Evolutionary conservation across 2,329 filamentous ascomycete species (phyloP), one percentile per base, ranked within the genome.

Genomic region (Colletotrichum viniferum): DNA sequence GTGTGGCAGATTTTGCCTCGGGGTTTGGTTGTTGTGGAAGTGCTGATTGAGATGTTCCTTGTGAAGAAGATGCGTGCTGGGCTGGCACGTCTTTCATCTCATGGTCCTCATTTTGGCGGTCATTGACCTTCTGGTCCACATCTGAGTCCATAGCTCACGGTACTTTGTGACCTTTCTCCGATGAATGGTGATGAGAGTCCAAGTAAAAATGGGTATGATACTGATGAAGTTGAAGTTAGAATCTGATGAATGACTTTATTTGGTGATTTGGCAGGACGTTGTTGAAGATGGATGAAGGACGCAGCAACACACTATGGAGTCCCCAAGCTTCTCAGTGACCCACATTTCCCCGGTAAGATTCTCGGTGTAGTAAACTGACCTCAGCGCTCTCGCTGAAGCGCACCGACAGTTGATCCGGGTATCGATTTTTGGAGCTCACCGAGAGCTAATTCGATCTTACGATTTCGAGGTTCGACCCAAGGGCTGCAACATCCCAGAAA

Each of bases 371-470:
- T 8, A 1, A 5, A 4, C 21, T 6, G 72, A 21, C 9, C 9
- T 9, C 4, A 26, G 3, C 8, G 28, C 30, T 8, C 6, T 34
- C 4, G 26, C 16, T 21, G 18, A 10, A 5, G 24, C 73, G 73
- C 69, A 60, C 68, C 69, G 73, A 76, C n/a, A 24, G 16, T 76
- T 76, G 28, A 72, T 76, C 73, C 73, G 73, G 24, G 34, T 3
- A 18, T 18, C 5, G 30, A 6, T 69, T 58, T 43, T 5, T 12
- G 21, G 26, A 72, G 24, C 73, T 73, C 70, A 76, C 65, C 73
- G 63, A 63, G 73, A 66, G 65, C 68, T 56, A 56, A 56, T 55
- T 62, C 38, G 61, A 71, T 74, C 74, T 76, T 71, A 61, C 76
- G 69, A 75, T 67, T 18, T 18, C 4, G 43, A 71, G 28, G 52